phyloP scores from a whole-genome alignment of 2,329 filamentous ascomycete genomes.

The Thielaviopsis musarum region DNA sequence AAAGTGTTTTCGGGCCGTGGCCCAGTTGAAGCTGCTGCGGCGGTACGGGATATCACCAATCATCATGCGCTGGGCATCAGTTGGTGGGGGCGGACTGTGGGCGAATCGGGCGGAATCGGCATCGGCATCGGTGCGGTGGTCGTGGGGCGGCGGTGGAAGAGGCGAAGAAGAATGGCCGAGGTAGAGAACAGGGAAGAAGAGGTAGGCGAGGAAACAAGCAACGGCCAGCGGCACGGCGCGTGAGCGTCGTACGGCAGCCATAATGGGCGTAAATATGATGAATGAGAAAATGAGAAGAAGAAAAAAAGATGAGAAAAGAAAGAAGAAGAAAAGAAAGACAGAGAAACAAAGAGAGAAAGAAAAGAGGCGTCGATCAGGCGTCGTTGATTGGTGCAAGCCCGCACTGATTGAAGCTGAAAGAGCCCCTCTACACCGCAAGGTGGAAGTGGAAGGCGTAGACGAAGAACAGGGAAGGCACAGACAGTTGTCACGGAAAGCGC shows the following conservation, averaged over 20 bases:
- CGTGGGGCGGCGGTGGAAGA: not conserved
- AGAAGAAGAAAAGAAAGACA: not conserved
- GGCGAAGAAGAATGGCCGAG: not conserved
- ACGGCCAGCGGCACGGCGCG: constrained; percentile 4
- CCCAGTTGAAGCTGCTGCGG: constrained; percentile 20
- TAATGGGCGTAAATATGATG: not conserved
- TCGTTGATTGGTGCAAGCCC: not conserved
- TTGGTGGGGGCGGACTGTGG: not conserved
- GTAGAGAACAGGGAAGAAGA: constrained; percentile 6
- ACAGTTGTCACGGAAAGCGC: no score
- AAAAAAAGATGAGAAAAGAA: not conserved
- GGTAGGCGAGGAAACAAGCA: constrained; percentile 3
- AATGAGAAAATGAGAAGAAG: not conserved
- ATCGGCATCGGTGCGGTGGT: not conserved
- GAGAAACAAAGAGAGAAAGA: not conserved
- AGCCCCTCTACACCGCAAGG: not conserved
- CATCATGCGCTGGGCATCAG: not conserved
- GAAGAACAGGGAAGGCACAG: not conserved
- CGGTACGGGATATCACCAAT: constrained; percentile 13
- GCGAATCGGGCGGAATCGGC: not conserved
- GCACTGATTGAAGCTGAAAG: not conserved
- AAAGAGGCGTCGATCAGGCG: not conserved
- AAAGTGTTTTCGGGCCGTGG: constrained; percentile 15
- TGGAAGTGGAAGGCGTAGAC: not conserved
- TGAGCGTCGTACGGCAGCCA: constrained; percentile 1